A percentile compares a stretch with the other conserved stretches of the same genome.
Evolutionary conservation across 495 filamentous ascomycete genomes (phyloP).

Genomic region (Aspergillus panamensis): DNA sequence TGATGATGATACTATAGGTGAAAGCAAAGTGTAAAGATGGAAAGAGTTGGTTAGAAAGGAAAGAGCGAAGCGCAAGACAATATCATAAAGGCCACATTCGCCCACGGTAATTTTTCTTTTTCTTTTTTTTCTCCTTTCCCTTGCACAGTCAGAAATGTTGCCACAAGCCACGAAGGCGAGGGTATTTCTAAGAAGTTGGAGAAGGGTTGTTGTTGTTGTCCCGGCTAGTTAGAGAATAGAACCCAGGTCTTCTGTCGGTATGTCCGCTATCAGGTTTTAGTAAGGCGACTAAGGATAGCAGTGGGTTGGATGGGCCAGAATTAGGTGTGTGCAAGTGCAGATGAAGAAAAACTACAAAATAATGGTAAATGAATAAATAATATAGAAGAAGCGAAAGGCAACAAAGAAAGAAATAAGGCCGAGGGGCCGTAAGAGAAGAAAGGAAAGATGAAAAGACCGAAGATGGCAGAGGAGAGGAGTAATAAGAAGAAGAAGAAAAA

Average conservation of each 20-base stretch:
- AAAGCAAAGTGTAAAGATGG: conserved; percentile 23
- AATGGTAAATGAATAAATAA: conserved; percentile 36
- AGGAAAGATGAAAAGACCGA: conserved; percentile 18
- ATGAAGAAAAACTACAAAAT: conserved; percentile 36
- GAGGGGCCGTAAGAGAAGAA: conserved; percentile 47
- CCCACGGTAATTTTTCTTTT: conserved; percentile 35
- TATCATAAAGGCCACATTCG: conserved; percentile 47
- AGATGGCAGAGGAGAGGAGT: conserved; percentile 13
- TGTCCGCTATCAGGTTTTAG: background rate
- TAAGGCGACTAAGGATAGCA: conserved; percentile 8
- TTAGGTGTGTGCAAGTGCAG: conserved; percentile 49
- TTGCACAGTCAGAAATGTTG: conserved; percentile 1
- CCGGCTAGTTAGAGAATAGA: background rate
- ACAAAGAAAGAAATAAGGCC: conserved; percentile 52
- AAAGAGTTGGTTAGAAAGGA: conserved; percentile 32
- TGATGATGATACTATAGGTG: conserved; percentile 31
- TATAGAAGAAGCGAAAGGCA: background rate
- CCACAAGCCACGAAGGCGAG: conserved; percentile 11
- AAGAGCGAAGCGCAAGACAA: conserved; percentile 29
- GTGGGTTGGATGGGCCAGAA: conserved; percentile 32
- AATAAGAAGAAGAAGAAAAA: conserved; percentile 20
- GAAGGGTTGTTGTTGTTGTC: conserved; percentile 11
- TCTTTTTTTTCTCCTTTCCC: conserved; percentile 7
- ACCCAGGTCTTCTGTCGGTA: background rate
- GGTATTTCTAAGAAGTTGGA: conserved; percentile 4